Conservation (phyloP, 805 yeast genomes). For the Ascoidea asiatica region DNA sequence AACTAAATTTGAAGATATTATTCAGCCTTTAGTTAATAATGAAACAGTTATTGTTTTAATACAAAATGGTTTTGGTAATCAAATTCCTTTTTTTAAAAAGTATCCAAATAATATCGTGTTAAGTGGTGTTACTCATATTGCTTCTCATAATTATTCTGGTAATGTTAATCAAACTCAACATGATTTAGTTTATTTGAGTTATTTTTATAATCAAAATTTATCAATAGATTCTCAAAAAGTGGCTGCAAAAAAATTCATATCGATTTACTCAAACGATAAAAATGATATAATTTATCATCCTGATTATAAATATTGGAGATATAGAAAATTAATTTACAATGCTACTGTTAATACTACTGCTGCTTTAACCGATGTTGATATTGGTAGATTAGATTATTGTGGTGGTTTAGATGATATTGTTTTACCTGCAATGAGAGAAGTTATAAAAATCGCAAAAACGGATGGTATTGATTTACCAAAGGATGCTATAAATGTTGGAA, state of each 20-base stretch:
- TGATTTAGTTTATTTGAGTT: conserved; percentile 33
- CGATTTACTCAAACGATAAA: conserved; percentile 28
- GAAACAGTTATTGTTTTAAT: conserved; percentile 37
- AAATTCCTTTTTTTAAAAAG: conserved; percentile 31
- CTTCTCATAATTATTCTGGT: conserved; percentile 35
- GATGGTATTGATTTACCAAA: conserved; percentile 45
- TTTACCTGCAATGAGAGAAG: conserved; percentile 53
- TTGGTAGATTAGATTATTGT: conserved; percentile 33
- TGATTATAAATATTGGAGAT: conserved; percentile 37
- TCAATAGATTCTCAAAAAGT: conserved; percentile 14
- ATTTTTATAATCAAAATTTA: conserved; percentile 27
- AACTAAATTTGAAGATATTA: conserved; percentile 34
- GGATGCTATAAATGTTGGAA: conserved; percentile 30
- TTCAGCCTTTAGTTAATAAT: conserved; percentile 31
- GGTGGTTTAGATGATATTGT: conserved; percentile 27
- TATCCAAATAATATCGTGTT: conserved; percentile 39
- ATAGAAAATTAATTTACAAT: conserved; percentile 57
- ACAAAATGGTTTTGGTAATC: conserved; percentile 55
- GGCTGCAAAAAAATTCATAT: neutral
- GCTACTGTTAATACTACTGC: conserved; percentile 50
- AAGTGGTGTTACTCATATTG: conserved; percentile 52
- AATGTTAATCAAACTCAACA: conserved; percentile 30
- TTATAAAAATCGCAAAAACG: conserved; percentile 47
- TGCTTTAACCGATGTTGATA: conserved; percentile 43
- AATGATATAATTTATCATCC: conserved; percentile 26